Base-by-base conservation (phyloP, 176 grass and related monocot species). In the Puccinellia tenuiflora region DNA sequence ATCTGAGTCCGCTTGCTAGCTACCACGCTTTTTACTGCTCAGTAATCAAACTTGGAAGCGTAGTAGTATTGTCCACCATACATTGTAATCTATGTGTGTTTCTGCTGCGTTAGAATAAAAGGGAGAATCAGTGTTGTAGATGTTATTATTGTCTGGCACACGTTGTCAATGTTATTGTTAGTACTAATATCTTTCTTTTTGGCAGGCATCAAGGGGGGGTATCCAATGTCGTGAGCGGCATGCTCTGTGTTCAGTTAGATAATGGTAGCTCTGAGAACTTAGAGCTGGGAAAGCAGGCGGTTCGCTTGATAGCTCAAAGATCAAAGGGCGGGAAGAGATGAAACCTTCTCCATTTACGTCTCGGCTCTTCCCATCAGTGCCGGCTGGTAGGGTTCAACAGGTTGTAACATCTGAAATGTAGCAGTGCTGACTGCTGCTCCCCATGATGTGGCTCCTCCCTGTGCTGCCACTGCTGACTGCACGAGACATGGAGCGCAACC, bases 161-260 rank as follows among this genome's bases (percentile, higher is more conserved):
- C 24, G 28, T 73, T 73, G 25, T 73, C 14, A 18, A 3, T 79
- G 29, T 43, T 47, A 47, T n/a, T 65, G 40, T 64, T 31, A 35
- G 38, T 51, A 13, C 53, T 61, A 28, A 71, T 51, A 18, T 61
- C 10, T 33, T 63, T 10, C 21, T 52, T 17, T 85, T 63, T 24
- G 75, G 77, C 84, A 94, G 92, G 92, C 80, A 91, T 85, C 89
- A 89, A 83, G 92, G 92, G 21, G 75, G 83, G 46, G 85, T 94
- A 59, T 82, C 84, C 0, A 88, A 89, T 77, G 85, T 94, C 69
- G 73, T 83, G 24, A 73, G 75, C 29, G 62, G 78, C 37, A 85
- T 47, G 16, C 60, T 94, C 18, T 53, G 68, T 54, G 70, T 94
- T 62, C 72, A 48, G 52, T 88, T 94, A 55, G 89, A 94, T 47